Base-by-base conservation (phyloP, 257 asterid genomes). In the Solanum sejunctum region DNA sequence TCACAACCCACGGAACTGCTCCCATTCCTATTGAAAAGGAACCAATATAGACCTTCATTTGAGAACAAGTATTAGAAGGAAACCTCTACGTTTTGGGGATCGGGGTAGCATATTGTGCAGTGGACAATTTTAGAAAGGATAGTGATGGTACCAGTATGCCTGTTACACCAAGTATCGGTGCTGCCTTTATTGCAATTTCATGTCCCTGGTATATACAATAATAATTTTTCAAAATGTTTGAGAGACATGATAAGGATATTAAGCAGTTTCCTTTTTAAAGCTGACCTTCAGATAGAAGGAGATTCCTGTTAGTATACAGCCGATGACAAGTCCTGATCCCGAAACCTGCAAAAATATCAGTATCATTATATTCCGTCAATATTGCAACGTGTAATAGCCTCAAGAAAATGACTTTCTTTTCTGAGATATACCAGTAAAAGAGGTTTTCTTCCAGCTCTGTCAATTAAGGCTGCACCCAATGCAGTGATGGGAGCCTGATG, bases 1-100 rank as follows among this genome's bases (percentile, higher is more conserved):
- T 96, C 84, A 96, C 93, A 80, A 96, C 99, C 99, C 99, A 95
- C 13, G 99, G 99, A 89, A 95, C 97, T 86, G 98, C 99, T 85
- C 98, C 98, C 99, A 96, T 96, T 86, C 98, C 99, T 55, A 67
- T 84, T 82, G 98, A 96, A 88, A 96, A 96, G 18, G 98, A 84
- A 16, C 92, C 97, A 67, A 96, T 92, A 87, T 94, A 95, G 39
- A 97, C 94, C 99, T 96, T 90, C 85, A 61, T 79, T 86, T 32
- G 67, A 73, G 87, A 69, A 85, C 49, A n/a, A 57, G 81, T 77
- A 80, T 89, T 56, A 57, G 23, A 52, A 1, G 9, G 28, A 8
- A 32, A 85, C 51, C 77, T 51, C 71, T 60, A 23, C 4, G 60
- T 26, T 61, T 18, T 5, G 36, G 13, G 45, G 66, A 47, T 69